Percentiles rank a stretch among this genome's conserved stretches.
phyloP scores from a whole-genome alignment of 2,329 filamentous ascomycete genomes.

The Paraphaeosphaeria sporulosa region DNA sequence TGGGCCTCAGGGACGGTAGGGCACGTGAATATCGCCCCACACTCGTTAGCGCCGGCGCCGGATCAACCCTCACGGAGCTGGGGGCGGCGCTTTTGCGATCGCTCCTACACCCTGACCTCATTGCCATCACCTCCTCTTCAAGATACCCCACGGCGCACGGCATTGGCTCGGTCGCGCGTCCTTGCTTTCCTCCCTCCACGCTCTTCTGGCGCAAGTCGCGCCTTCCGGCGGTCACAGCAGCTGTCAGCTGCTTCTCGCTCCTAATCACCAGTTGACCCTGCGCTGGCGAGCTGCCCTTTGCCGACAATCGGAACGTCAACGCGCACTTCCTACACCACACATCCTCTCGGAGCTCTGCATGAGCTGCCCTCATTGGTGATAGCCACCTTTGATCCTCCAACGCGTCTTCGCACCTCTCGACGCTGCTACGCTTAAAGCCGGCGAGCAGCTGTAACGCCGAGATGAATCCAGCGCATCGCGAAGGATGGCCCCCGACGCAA shows the following conservation, averaged over 20 bases:
- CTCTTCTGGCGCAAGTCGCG: background rate
- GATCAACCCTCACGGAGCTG: background rate
- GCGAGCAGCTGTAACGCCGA: conserved; percentile 41
- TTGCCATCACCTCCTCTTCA: conserved; percentile 6
- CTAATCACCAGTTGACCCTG: conserved; percentile 22
- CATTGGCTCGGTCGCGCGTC: background rate
- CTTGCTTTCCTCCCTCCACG: background rate
- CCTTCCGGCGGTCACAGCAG: background rate
- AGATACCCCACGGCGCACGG: conserved; percentile 1
- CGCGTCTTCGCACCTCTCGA: conserved; percentile 24
- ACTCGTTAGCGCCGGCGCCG: background rate
- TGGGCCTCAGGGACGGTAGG: background rate
- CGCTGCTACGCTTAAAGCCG: conserved; percentile 35
- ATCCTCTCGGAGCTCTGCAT: conserved; percentile 26
- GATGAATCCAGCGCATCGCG: conserved; percentile 52
- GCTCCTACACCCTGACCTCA: conserved; percentile 9
- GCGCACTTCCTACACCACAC: conserved; percentile 19
- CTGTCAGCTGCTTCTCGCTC: conserved; percentile 8
- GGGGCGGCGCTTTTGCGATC: conserved; percentile 1
- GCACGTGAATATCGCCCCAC: background rate
- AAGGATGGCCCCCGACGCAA: conserved; percentile 55
- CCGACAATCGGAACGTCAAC: conserved; percentile 22
- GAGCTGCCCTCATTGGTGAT: conserved; percentile 25
- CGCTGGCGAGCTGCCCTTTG: conserved; percentile 25
- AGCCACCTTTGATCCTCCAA: conserved; percentile 19